Conservation (phyloP, 2,329 filamentous ascomycete species). For the Cladosporium velox region DNA sequence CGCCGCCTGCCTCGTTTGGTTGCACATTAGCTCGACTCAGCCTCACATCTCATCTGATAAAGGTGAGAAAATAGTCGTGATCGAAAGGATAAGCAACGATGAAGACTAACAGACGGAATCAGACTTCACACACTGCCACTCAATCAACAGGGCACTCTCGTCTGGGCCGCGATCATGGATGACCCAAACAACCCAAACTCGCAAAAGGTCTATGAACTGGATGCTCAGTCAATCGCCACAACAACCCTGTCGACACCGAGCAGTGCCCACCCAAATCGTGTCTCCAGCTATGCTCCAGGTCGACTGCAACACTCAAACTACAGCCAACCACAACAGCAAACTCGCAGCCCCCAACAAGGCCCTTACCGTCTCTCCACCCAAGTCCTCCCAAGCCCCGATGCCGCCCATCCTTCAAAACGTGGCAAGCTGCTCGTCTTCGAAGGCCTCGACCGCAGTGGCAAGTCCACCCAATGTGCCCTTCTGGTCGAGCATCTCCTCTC, state of each 20-base stretch:
- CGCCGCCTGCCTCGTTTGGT: not conserved
- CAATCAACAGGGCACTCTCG: not conserved
- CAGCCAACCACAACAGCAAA: not conserved
- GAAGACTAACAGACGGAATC: not conserved
- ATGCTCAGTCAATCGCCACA: slow-evolving; percentile 18
- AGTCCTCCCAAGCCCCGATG: not conserved
- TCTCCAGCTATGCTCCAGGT: slow-evolving; percentile 21
- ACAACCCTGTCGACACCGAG: slow-evolving; percentile 7
- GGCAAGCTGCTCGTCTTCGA: slow-evolving; percentile 83
- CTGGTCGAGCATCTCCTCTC: slow-evolving; percentile 58
- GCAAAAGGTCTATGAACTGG: slow-evolving; percentile 19
- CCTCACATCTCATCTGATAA: slow-evolving; percentile 8
- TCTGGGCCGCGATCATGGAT: slow-evolving; percentile 10
- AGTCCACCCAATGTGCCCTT: slow-evolving; percentile 82
- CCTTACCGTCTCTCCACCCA: slow-evolving; percentile 22
- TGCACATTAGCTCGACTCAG: slow-evolving; percentile 5
- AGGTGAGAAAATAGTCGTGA: not conserved
- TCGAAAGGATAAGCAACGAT: not conserved
- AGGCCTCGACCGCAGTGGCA: slow-evolving; percentile 85
- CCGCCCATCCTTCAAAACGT: slow-evolving; percentile 19
- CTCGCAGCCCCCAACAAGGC: slow-evolving; percentile 17
- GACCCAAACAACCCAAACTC: slow-evolving; percentile 4
- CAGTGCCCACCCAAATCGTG: slow-evolving; percentile 9
- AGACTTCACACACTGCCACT: not conserved
- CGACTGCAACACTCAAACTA: slow-evolving; percentile 3